phyloP scores from a whole-genome alignment of 495 filamentous ascomycete genomes.

The Pseudevernia furfuracea region DNA sequence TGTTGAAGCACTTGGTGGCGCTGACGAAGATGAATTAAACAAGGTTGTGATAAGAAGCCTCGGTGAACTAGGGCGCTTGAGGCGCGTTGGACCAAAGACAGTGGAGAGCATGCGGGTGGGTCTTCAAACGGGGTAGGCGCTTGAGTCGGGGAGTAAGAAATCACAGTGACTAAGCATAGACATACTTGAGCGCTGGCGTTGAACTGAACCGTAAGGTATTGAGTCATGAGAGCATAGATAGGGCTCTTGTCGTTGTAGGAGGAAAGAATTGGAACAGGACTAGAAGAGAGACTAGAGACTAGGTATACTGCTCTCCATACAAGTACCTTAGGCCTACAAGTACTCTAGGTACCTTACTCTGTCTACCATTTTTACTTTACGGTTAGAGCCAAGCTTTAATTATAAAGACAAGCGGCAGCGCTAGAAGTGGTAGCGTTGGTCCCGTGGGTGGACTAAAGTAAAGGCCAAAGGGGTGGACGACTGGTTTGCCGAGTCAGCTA shows the following conservation, averaged over 20 bases:
- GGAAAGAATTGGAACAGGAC: not conserved
- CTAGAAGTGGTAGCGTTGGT: too few relatives aligned
- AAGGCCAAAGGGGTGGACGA: too few relatives aligned
- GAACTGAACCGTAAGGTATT: not conserved
- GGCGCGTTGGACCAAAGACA: slow-evolving; percentile 44
- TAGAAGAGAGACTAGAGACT: not conserved
- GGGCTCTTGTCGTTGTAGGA: not conserved
- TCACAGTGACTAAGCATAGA: not conserved
- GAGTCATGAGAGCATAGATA: not conserved
- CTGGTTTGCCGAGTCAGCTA: too few relatives aligned
- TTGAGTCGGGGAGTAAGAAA: not conserved
- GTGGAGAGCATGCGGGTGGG: slow-evolving; percentile 50
- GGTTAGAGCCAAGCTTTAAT: too few relatives aligned
- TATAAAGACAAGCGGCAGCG: too few relatives aligned
- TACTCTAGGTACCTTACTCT: too few relatives aligned
- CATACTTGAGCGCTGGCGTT: slow-evolving; percentile 4
- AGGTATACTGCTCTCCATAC: too few relatives aligned
- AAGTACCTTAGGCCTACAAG: too few relatives aligned
- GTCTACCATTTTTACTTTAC: too few relatives aligned
- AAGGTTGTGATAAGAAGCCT: slow-evolving; percentile 37
- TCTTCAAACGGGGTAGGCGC: not conserved
- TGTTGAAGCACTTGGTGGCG: slow-evolving; percentile 42
- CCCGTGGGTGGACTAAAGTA: too few relatives aligned
- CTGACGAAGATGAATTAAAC: slow-evolving; percentile 24
- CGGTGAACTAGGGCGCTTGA: slow-evolving; percentile 41